These are phyloP conservation scores for Halophytophthora batemanensis DNA, from an alignment of 352 stramenopile genomes.

Conservation along the genomic window DNA sequence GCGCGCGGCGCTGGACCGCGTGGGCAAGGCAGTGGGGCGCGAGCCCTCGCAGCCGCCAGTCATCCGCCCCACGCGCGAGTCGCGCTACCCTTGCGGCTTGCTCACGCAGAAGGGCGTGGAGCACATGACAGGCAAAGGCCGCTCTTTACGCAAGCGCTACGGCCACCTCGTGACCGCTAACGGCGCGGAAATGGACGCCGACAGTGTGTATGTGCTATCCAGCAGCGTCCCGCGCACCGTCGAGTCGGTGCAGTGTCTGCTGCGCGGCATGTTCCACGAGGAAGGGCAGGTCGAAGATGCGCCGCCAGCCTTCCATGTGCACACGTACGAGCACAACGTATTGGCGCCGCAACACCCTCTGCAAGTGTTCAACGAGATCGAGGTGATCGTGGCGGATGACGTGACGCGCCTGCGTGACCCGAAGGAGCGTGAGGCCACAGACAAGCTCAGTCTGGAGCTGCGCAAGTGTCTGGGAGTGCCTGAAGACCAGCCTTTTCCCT, in stretches of 20 bases:
- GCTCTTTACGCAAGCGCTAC: conserved; percentile 45
- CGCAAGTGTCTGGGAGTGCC: conserved; percentile 46
- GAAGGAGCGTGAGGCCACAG: conserved; percentile 29
- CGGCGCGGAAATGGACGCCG: conserved; percentile 17
- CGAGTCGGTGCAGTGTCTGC: conserved; percentile 72
- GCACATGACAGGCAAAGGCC: conserved; percentile 69
- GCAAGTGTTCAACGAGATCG: conserved; percentile 72
- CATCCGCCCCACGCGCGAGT: conserved; percentile 32
- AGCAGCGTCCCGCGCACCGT: conserved; percentile 74
- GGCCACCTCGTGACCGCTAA: conserved; percentile 27
- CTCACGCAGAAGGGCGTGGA: conserved; percentile 64
- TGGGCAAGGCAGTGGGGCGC: conserved; percentile 46
- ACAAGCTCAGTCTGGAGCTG: conserved; percentile 33
- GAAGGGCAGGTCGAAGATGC: conserved; percentile 2
- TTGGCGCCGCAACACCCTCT: conserved; percentile 57
- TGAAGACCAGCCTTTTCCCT: conserved; percentile 47
- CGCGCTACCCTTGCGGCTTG: conserved; percentile 48
- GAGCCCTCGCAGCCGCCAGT: conserved; percentile 42
- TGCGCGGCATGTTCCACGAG: conserved; percentile 66
- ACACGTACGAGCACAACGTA: conserved; percentile 63
- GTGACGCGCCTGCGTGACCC: conserved; percentile 26
- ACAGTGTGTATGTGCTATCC: conserved; percentile 74
- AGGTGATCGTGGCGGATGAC: conserved; percentile 60
- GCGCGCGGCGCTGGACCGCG: conserved; percentile 39
- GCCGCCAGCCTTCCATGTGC: conserved; percentile 47